These are phyloP conservation scores for Gracilaria caudata DNA, from an alignment of 23 red algal species.

Conservation along the genomic window DNA sequence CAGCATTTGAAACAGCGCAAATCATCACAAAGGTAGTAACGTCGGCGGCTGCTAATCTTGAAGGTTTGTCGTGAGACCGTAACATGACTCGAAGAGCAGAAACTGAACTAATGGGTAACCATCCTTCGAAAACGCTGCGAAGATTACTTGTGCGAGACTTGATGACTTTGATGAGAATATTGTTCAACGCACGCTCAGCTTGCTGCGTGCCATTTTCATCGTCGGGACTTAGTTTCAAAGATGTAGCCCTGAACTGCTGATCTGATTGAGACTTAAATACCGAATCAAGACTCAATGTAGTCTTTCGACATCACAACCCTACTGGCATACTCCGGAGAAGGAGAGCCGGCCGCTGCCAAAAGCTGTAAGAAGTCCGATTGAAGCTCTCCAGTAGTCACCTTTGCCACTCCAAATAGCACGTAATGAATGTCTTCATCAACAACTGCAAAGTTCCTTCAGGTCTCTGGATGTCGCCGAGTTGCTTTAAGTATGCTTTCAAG, in stretches of 20 bases:
- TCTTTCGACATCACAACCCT: conserved; percentile 35
- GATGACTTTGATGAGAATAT: neutral
- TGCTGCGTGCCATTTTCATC: neutral
- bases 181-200: neutral
- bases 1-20: conserved; percentile 16
- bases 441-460: conserved; percentile 46
- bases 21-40: conserved; percentile 31
- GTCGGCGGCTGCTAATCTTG: conserved; percentile 38
- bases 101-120: conserved; percentile 25
- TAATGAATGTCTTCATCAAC: conserved; percentile 6
- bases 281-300: conserved; percentile 4
- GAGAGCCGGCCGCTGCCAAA: conserved; percentile 21
- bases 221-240: conserved; percentile 13
- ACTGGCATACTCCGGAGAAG: conserved; percentile 28
- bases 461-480: conserved; percentile 38
- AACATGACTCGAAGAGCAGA: conserved; percentile 52
- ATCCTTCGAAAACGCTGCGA: conserved; percentile 2
- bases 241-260: neutral
- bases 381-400: conserved; percentile 17
- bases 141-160: neutral
- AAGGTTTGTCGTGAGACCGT: conserved; percentile 33
- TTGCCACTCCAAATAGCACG: conserved; percentile 8
- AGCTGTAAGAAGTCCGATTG: conserved; percentile 37
- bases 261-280: neutral
- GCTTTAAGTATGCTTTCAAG: conserved; percentile 50